Evolutionary conservation across 2,329 filamentous ascomycete species (phyloP).

Genomic region (Emergomyces pasteurianus): DNA sequence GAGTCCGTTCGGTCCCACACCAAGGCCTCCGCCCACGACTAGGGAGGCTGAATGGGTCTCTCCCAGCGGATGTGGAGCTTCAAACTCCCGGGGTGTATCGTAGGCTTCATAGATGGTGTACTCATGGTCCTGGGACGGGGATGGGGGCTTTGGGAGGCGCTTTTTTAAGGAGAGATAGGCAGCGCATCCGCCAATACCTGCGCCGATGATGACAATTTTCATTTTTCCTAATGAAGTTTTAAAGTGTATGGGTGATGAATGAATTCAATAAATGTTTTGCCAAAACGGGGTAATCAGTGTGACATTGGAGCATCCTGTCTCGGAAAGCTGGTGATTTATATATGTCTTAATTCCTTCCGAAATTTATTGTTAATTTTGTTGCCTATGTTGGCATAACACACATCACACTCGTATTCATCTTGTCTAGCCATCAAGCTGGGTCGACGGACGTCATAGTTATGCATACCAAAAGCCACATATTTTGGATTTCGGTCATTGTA

Average conservation of each 20-base stretch:
- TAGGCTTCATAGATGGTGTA: constrained; percentile 33
- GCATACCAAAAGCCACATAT: background rate
- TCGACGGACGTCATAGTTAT: background rate
- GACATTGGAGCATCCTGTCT: background rate
- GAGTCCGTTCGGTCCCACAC: constrained; percentile 30
- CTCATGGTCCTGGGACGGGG: constrained; percentile 14
- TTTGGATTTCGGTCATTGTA: background rate
- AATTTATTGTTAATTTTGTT: background rate
- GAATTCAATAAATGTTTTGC: background rate
- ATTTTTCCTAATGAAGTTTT: constrained; percentile 13
- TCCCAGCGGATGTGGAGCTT: constrained; percentile 11
- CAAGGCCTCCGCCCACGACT: constrained; percentile 28
- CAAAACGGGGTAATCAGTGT: background rate
- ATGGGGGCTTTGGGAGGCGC: constrained; percentile 20
- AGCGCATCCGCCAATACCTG: constrained; percentile 30
- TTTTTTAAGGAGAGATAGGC: constrained; percentile 31
- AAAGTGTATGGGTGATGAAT: background rate
- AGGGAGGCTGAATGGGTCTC: constrained; percentile 22
- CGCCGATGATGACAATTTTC: constrained; percentile 35
- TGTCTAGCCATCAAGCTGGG: background rate
- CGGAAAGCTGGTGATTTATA: background rate
- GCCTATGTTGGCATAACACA: background rate
- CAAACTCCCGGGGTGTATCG: constrained; percentile 18
- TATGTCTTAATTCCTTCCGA: background rate
- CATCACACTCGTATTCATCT: background rate